phyloP scores from a whole-genome alignment of 1,284 basidiomycete species.

The Sanghuangporus baumii region DNA sequence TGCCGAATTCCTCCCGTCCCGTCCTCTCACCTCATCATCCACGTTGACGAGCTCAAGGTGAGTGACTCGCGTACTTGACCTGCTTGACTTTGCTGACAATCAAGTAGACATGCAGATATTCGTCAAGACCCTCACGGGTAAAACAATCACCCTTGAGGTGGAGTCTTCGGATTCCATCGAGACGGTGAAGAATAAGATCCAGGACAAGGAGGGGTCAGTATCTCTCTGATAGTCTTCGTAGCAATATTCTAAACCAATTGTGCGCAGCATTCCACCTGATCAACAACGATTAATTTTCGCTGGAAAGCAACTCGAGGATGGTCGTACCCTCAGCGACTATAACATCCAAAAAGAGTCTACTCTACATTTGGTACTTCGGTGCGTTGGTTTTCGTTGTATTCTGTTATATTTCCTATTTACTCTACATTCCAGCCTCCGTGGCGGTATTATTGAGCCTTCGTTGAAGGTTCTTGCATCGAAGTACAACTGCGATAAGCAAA shows the following conservation, averaged over 20 bases:
- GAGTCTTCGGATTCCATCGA: conserved; percentile 95
- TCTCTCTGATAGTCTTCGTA: not conserved
- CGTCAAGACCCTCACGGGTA: conserved; percentile 95
- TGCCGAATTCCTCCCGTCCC: not conserved
- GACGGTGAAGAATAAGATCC: conserved; percentile 89
- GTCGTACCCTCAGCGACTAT: conserved; percentile 91
- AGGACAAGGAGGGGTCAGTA: conserved; percentile 84
- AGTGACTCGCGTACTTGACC: not conserved
- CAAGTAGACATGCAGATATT: conserved; percentile 80
- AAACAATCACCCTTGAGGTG: conserved; percentile 98
- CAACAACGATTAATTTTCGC: conserved; percentile 94
- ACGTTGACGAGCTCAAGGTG: not conserved
- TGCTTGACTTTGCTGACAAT: not conserved
- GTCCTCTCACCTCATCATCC: not conserved
- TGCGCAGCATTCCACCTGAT: conserved; percentile 77
- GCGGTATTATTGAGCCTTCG: conserved; percentile 98
- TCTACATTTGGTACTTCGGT: conserved; percentile 95
- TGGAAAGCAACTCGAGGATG: conserved; percentile 96
- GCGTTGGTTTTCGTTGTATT: conserved; percentile 24
- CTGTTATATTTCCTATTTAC: not conserved
- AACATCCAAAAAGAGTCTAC: conserved; percentile 99
- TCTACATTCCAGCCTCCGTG: conserved; percentile 66
- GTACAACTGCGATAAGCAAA: conserved; percentile 97
- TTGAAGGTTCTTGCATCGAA: conserved; percentile 94
- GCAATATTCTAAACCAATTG: not conserved